These are phyloP conservation scores for Dryas octopetala DNA, from an alignment of 306 rosid genomes.

Conservation along the genomic window DNA sequence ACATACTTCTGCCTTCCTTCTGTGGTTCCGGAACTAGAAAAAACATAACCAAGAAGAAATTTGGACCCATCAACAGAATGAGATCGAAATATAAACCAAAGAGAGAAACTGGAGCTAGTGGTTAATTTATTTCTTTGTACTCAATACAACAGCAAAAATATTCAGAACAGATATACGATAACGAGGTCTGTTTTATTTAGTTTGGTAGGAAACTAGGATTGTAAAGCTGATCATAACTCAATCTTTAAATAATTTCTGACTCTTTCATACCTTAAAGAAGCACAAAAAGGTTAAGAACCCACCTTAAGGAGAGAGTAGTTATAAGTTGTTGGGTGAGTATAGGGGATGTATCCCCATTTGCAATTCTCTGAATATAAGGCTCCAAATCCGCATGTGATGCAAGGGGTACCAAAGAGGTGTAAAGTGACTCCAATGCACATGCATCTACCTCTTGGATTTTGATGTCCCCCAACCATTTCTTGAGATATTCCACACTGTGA, in stretches of 20 bases:
- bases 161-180: not conserved
- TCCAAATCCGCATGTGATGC: slow-evolving; percentile 77
- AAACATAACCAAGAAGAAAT: slow-evolving; percentile 7
- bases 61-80: slow-evolving; percentile 1
- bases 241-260: no score
- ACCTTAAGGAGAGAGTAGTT: slow-evolving; percentile 83
- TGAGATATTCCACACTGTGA: slow-evolving; percentile 63
- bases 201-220: not conserved
- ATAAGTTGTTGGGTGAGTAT: slow-evolving; percentile 76
- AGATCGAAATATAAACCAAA: not conserved
- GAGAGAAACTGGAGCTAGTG: not conserved
- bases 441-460: slow-evolving; percentile 55
- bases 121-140: not conserved
- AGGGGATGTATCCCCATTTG: slow-evolving; percentile 67
- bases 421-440: slow-evolving; percentile 68
- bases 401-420: slow-evolving; percentile 75
- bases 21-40: slow-evolving; percentile 89
- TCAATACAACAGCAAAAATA: not conserved
- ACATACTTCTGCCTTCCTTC: slow-evolving; percentile 87
- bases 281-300: not conserved
- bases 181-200: not conserved
- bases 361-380: slow-evolving; percentile 75
- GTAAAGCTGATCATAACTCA: not conserved
- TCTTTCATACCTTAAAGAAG: not conserved
- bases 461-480: slow-evolving; percentile 59